Conservation (phyloP, 768 basidiomycete species). For the Clathrus columnatus region DNA sequence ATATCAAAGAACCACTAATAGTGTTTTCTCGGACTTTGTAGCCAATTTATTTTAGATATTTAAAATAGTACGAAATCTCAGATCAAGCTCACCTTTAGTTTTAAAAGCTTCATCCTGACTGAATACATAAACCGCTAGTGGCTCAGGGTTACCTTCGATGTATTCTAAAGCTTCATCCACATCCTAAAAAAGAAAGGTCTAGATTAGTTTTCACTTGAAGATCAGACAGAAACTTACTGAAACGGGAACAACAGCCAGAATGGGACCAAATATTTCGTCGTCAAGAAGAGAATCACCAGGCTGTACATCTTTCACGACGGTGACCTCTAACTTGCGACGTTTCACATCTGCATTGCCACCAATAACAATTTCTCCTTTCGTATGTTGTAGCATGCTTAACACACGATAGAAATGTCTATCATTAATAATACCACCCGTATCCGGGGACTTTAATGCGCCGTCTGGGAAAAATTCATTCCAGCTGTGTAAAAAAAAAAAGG, state of each 20-base stretch:
- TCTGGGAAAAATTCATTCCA: conserved; percentile 49
- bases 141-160: conserved; percentile 52
- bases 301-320: conserved; percentile 58
- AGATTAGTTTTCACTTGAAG: conserved; percentile 6
- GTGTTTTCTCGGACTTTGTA: conserved; percentile 57
- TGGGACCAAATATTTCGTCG: conserved; percentile 79
- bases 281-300: conserved; percentile 65
- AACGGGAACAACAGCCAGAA: conserved; percentile 68
- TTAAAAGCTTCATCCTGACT: conserved; percentile 50
- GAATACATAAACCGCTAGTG: conserved; percentile 78
- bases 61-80: not conserved
- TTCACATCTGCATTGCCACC: conserved; percentile 56
- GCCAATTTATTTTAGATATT: not conserved
- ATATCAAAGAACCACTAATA: conserved; percentile 59
- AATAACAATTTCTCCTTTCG: conserved; percentile 53
- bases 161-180: conserved; percentile 66
- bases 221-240: conserved; percentile 20
- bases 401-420: conserved; percentile 47
- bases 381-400: conserved; percentile 51
- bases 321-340: conserved; percentile 61
- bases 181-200: conserved; percentile 22
- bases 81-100: conserved; percentile 39
- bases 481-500: not conserved
- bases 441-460: conserved; percentile 33
- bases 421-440: conserved; percentile 46